Base-by-base conservation (phyloP, 106 monocot genomes). In the Platanthera guangdongensis region DNA sequence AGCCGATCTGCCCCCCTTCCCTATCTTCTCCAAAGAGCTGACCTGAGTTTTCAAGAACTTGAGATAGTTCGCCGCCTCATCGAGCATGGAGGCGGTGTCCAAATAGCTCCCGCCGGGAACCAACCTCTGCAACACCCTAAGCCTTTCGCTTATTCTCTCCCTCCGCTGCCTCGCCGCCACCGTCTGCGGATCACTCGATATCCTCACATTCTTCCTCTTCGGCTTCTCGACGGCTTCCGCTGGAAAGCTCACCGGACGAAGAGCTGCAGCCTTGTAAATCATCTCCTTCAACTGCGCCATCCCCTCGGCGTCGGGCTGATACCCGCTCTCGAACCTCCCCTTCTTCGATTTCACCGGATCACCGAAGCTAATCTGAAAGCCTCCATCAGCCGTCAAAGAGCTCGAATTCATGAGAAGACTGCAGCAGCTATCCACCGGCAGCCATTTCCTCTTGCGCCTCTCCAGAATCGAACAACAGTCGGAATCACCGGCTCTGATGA, bases 51-150 rank as follows among this genome's bases (percentile, higher is more conserved):
- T 94, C 73, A 94, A 77, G 77, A 91, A 94, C 84, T 84, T 94
- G 78, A 94, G 94, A 71, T 94, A 94, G 53, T 83, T 94, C 22
- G 88, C 88, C 51, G 94, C 94, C 71, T 94, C 94, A 62, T 94
- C 90, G 21, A 94, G 94, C 94, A 94, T 94, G 18, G 94, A 87
- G 2, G 94, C 94, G 48, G 94, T 94, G 80, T 94, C 94, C 91
- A 94, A 85, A 80, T 91, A 91, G 73, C 71, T 81, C 9, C 94
- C 94, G 5, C 91, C 94, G 6, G 94, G 94, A 21, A 94, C 87
- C 47, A 94, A 54, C 77, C 68, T 80, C 76, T 90, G 90, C 52
- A 94, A 74, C 14, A 82, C 87, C 64, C 90, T 84, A 32, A 94
- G 79, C 74, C 87, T 85, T 28, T 94, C 88, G 39, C 94, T 89